These are phyloP conservation scores for Blastosporella zonata DNA, from an alignment of 1,284 basidiomycete species.

Conservation along the genomic window DNA sequence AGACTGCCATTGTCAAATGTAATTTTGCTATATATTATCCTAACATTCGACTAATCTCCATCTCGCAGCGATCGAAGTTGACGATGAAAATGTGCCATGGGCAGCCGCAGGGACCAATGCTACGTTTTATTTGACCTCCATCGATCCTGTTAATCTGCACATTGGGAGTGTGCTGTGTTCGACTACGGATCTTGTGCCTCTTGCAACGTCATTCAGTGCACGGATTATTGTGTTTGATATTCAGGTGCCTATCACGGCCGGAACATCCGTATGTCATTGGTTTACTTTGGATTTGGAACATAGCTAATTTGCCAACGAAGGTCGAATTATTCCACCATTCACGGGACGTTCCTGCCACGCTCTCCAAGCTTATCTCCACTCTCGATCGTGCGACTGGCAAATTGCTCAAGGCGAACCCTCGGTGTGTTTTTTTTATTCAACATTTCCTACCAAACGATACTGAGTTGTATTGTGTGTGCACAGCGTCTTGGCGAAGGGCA, in stretches of 20 bases:
- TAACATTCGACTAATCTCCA: not conserved
- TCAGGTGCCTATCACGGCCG: constrained; percentile 84
- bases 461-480: not conserved
- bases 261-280: constrained; percentile 64
- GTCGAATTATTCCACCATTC: constrained; percentile 95
- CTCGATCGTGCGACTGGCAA: constrained; percentile 79
- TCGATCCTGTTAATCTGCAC: constrained; percentile 84
- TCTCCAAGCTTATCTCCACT: constrained; percentile 76
- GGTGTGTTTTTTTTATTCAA: constrained; percentile 42
- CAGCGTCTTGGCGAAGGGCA: constrained; percentile 82
- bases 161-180: constrained; percentile 92
- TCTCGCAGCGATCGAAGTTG: constrained; percentile 77
- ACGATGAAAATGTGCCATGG: constrained; percentile 80
- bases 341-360: constrained; percentile 84
- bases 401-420: constrained; percentile 76
- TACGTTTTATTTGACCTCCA: constrained; percentile 79
- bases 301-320: constrained; percentile 33
- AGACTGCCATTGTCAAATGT: constrained; percentile 84
- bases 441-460: constrained; percentile 1
- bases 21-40: constrained; percentile 18
- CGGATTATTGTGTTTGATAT: constrained; percentile 95
- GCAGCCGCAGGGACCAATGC: constrained; percentile 89
- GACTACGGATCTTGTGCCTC: constrained; percentile 63
- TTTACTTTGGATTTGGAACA: not conserved
- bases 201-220: constrained; percentile 78